Percentiles rank a stretch among this genome's conserved stretches.
Conservation (phyloP, 2,329 filamentous ascomycete species). For the Diaporthe citriasiana region DNA sequence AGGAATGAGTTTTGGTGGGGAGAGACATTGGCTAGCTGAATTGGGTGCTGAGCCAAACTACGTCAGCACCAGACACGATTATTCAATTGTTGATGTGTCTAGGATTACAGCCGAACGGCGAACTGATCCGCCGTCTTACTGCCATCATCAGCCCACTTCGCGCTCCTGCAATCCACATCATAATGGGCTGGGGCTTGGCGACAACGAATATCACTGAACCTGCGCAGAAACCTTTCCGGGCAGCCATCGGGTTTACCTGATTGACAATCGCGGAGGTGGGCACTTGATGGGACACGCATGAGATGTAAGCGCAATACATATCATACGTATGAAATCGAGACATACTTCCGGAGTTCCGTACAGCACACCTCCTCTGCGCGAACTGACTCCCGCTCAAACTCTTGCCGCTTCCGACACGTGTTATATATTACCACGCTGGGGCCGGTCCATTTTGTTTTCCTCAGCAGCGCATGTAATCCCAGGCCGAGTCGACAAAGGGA, state of each 20-base stretch:
- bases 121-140: constrained; percentile 19
- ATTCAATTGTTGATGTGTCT: background rate
- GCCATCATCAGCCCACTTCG: background rate
- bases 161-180: background rate
- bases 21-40: background rate
- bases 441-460: background rate
- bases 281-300: background rate
- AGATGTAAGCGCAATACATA: background rate
- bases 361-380: background rate
- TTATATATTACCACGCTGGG: background rate
- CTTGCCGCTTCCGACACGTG: background rate
- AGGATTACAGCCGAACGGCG: background rate
- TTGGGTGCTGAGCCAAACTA: background rate
- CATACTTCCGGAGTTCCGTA: background rate
- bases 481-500: background rate
- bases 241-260: background rate
- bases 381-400: background rate
- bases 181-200: background rate
- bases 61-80: background rate
- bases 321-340: background rate
- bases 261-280: background rate
- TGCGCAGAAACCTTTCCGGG: background rate
- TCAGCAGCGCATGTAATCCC: background rate
- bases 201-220: background rate
- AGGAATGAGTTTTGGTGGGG: background rate